A percentile compares a stretch with the other conserved stretches of the same genome.
These are phyloP conservation scores for Jamesozyma gamospora DNA, from an alignment of 805 yeast genomes.

Conservation along the genomic window DNA sequence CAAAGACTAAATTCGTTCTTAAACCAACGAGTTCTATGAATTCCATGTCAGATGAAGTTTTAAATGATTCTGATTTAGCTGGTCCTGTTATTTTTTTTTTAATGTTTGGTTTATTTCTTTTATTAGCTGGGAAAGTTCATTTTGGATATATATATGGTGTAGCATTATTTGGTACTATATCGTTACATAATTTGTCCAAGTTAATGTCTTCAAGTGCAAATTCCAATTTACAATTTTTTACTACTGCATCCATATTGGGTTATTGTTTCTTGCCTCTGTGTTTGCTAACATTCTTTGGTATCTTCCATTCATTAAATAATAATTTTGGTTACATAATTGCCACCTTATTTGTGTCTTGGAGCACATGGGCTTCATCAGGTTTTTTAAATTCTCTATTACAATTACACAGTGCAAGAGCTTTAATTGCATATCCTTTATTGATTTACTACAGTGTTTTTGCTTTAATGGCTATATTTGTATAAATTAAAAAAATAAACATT, in stretches of 20 bases:
- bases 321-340: slow-evolving; percentile 62
- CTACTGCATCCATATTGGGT: slow-evolving; percentile 88
- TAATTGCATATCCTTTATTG: slow-evolving; percentile 87
- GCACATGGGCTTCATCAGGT: slow-evolving; percentile 88
- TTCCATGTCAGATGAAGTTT: slow-evolving; percentile 56
- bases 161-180: slow-evolving; percentile 79
- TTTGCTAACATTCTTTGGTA: slow-evolving; percentile 43
- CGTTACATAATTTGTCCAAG: slow-evolving; percentile 76
- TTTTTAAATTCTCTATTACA: slow-evolving; percentile 80
- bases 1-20: slow-evolving; percentile 77
- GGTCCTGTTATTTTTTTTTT: slow-evolving; percentile 89
- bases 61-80: slow-evolving; percentile 86
- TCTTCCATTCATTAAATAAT: slow-evolving; percentile 69
- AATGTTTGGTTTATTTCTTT: slow-evolving; percentile 70
- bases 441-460: slow-evolving; percentile 92
- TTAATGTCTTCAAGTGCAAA: slow-evolving; percentile 53
- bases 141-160: slow-evolving; percentile 96
- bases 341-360: slow-evolving; percentile 68
- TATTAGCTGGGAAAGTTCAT: slow-evolving; percentile 87
- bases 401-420: slow-evolving; percentile 73
- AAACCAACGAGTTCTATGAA: slow-evolving; percentile 51
- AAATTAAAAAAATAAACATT: too few species aligned
- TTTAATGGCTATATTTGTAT: slow-evolving; percentile 79
- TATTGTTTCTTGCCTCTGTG: slow-evolving; percentile 90
- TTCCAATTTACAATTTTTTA: slow-evolving; percentile 34